Evolutionary conservation across 176 grass and related monocot species (phyloP).

Genomic region (Alopecurus myosuroides): DNA sequence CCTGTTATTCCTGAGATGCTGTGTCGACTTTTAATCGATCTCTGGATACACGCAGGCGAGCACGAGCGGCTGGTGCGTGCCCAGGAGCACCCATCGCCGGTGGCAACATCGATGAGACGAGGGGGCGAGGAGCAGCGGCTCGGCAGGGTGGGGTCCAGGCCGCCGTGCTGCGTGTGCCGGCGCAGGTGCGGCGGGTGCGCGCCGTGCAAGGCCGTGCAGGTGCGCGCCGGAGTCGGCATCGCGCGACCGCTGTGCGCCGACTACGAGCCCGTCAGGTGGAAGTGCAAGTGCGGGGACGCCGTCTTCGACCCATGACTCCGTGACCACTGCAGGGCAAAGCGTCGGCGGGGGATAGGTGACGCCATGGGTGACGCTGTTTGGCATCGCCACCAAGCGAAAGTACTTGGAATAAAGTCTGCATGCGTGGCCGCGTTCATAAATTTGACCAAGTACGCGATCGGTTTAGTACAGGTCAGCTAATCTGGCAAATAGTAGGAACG

Average conservation of each 20-base stretch:
- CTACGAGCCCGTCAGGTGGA: constrained; percentile 76
- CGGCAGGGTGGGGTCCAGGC: constrained; percentile 43
- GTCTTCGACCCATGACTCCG: constrained; percentile 45
- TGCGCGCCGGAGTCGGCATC: constrained; percentile 12
- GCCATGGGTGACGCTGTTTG: background rate
- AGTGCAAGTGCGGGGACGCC: constrained; percentile 59
- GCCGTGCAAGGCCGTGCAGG: constrained; percentile 50
- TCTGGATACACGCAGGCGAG: background rate
- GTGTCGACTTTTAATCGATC: background rate
- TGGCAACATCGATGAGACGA: background rate
- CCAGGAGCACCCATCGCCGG: background rate
- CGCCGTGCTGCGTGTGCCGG: constrained; percentile 56
- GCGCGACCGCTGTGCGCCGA: constrained; percentile 27
- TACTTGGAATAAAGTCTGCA: too few species aligned
- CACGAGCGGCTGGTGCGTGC: background rate
- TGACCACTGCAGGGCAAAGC: background rate
- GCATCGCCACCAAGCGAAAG: background rate
- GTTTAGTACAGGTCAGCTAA: too few species aligned
- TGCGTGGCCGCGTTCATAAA: background rate
- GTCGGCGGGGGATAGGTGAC: background rate
- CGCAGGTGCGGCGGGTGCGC: constrained; percentile 46
- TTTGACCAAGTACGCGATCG: background rate
- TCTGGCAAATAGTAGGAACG: too few species aligned
- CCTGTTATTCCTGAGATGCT: background rate
- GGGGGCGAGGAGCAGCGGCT: background rate